Conservation (phyloP, 1,139 yeast genomes). For the Geotrichum cucujoidarum region DNA sequence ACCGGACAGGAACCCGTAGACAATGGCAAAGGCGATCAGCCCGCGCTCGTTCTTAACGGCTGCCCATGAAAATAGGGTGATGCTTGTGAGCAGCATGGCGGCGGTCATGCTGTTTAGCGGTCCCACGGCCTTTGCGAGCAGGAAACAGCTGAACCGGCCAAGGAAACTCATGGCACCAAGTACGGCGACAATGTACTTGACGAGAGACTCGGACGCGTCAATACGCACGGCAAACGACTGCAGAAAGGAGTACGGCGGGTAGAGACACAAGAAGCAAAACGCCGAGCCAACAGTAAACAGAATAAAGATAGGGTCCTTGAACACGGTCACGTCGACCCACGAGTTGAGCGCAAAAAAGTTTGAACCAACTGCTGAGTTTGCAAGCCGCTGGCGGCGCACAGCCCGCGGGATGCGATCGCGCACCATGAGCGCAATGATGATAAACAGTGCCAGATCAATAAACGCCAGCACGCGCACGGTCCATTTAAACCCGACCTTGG, state of each 20-base stretch:
- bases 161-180: conserved; percentile 10
- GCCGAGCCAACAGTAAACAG: conserved; percentile 14
- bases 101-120: conserved; percentile 14
- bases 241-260: conserved; percentile 15
- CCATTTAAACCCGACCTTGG: conserved; percentile 45
- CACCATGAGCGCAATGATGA: conserved; percentile 1
- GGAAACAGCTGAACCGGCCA: conserved; percentile 14
- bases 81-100: conserved; percentile 4
- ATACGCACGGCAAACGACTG: conserved; percentile 16
- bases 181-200: conserved; percentile 15
- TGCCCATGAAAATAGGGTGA: conserved; percentile 10
- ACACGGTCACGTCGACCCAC: conserved; percentile 15
- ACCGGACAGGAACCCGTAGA: conserved; percentile 49
- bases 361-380: neutral
- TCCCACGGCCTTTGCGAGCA: conserved; percentile 12
- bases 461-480: conserved; percentile 42
- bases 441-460: conserved; percentile 3
- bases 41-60: conserved; percentile 2
- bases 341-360: conserved; percentile 11
- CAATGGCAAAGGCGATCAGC: conserved; percentile 10
- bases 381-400: conserved; percentile 7
- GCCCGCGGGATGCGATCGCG: conserved; percentile 10
- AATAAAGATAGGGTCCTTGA: conserved; percentile 17
- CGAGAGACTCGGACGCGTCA: neutral
- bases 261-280: conserved; percentile 13